Evolutionary conservation across 2,329 filamentous ascomycete species (phyloP).

Genomic region (Nemania abortiva): DNA sequence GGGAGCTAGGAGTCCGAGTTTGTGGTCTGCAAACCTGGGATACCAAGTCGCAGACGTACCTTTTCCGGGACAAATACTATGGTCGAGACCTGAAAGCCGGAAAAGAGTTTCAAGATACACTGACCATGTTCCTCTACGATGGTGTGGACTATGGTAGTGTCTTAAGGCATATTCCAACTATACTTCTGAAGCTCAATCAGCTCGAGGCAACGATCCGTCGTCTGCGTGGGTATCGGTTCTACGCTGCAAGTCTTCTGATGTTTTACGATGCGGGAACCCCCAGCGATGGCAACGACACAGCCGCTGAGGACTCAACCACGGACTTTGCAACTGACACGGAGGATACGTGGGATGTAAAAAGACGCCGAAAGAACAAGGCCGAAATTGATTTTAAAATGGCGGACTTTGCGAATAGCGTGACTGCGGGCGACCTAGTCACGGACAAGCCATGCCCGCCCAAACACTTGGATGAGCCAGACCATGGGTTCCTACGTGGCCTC

Average conservation of each 20-base stretch:
- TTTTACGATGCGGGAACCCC: conserved; percentile 90
- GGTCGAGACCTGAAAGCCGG: conserved; percentile 90
- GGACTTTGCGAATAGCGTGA: conserved; percentile 98
- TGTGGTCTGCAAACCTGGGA: conserved; percentile 99
- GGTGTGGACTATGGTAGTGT: conserved; percentile 85
- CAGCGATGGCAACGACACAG: conserved; percentile 64
- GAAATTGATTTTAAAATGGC: conserved; percentile 96
- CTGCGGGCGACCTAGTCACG: conserved; percentile 78
- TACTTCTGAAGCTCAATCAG: conserved; percentile 84
- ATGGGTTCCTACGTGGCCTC: conserved; percentile 89
- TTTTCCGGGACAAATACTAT: conserved; percentile 99
- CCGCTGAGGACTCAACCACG: conserved; percentile 68
- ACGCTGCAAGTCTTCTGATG: conserved; percentile 93
- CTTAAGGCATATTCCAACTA: conserved; percentile 85
- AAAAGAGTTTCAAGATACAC: conserved; percentile 85
- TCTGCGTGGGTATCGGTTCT: conserved; percentile 90
- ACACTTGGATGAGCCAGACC: conserved; percentile 83
- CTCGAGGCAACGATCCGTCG: conserved; percentile 85
- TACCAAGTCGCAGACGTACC: conserved; percentile 80
- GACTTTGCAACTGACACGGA: conserved; percentile 70
- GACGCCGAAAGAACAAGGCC: conserved; percentile 63
- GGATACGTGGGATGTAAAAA: conserved; percentile 56
- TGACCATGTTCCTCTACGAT: conserved; percentile 92
- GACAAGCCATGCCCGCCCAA: conserved; percentile 81
- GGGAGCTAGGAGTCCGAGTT: conserved; percentile 89